A percentile compares a stretch with the other conserved stretches of the same genome.
phyloP scores from a whole-genome alignment of 1,284 basidiomycete genomes.

The Blastosporella zonata region DNA sequence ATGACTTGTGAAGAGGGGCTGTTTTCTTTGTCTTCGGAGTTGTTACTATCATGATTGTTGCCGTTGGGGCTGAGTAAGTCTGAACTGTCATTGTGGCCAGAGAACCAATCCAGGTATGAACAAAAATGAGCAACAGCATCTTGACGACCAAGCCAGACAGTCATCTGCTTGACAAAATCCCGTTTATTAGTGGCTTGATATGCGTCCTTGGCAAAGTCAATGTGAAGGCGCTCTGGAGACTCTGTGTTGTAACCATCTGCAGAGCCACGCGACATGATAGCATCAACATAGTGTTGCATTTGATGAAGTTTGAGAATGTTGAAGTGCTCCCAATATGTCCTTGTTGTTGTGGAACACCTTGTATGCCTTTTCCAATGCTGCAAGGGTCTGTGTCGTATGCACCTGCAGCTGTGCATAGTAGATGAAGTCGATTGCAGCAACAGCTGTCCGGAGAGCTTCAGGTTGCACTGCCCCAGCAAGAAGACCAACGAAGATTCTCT shows the following conservation, averaged over 20 bases:
- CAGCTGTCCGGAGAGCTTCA: conserved; percentile 5
- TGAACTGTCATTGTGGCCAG: background rate
- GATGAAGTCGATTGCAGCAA: conserved; percentile 34
- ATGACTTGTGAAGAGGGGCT: too few relatives aligned
- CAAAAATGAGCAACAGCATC: conserved; percentile 18
- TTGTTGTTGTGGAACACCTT: conserved; percentile 27
- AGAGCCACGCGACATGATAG: conserved; percentile 27
- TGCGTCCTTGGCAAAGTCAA: conserved; percentile 31
- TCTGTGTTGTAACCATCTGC: conserved; percentile 33
- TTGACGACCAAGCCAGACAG: conserved; percentile 29
- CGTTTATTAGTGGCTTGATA: conserved; percentile 29
- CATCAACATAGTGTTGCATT: conserved; percentile 23
- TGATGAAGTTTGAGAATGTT: conserved; percentile 31
- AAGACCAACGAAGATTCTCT: background rate
- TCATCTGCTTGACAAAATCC: conserved; percentile 33
- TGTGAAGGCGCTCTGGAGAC: conserved; percentile 31
- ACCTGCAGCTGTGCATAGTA: conserved; percentile 30
- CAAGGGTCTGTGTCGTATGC: conserved; percentile 21
- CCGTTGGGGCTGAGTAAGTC: too few relatives aligned
- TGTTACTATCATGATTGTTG: background rate
- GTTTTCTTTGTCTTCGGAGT: too few relatives aligned
- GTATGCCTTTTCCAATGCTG: conserved; percentile 20
- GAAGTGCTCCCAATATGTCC: conserved; percentile 27
- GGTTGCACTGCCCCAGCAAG: background rate
- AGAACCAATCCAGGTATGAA: background rate